phyloP scores from a whole-genome alignment of 2,329 filamentous ascomycete species.

The Ophiostoma fasciatum region DNA sequence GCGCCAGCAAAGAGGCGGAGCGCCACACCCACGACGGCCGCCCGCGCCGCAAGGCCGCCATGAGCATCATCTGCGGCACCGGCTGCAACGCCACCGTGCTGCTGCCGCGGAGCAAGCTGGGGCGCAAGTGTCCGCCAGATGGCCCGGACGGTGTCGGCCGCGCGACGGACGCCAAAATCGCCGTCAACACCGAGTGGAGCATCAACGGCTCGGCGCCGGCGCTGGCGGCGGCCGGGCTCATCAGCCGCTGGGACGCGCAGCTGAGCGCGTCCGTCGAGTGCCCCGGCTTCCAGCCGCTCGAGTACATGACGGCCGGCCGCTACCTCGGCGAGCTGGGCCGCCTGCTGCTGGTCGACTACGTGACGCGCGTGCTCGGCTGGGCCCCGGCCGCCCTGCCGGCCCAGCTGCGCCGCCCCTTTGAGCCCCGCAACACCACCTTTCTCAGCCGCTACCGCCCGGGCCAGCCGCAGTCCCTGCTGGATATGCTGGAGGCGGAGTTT shows the following conservation, averaged over 20 bases:
- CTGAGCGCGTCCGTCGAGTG: constrained; percentile 52
- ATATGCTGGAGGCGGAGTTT: constrained; percentile 36
- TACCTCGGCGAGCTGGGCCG: constrained; percentile 67
- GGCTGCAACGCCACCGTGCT: constrained; percentile 71
- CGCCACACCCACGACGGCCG: constrained; percentile 48
- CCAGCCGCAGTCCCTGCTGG: constrained; percentile 25
- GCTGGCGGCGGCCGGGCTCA: constrained; percentile 44
- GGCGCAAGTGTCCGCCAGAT: constrained; percentile 29
- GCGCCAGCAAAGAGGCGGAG: too few relatives aligned
- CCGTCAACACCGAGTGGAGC: constrained; percentile 75
- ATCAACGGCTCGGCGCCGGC: constrained; percentile 62
- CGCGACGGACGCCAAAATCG: constrained; percentile 44
- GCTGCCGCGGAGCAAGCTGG: constrained; percentile 44
- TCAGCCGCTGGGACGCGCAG: constrained; percentile 55
- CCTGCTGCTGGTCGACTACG: constrained; percentile 52
- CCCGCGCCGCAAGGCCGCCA: constrained; percentile 49
- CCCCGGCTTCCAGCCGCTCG: constrained; percentile 67
- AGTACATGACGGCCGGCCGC: constrained; percentile 70
- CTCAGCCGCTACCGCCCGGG: constrained; percentile 53
- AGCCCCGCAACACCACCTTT: constrained; percentile 52
- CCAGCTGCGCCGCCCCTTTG: constrained; percentile 41
- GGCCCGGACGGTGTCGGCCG: constrained; percentile 33
- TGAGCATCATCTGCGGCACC: constrained; percentile 71
- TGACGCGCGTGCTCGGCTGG: constrained; percentile 29
- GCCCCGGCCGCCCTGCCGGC: constrained; percentile 33